Conservation (phyloP, 441 rosid genomes). For the Lepidium campestre region DNA sequence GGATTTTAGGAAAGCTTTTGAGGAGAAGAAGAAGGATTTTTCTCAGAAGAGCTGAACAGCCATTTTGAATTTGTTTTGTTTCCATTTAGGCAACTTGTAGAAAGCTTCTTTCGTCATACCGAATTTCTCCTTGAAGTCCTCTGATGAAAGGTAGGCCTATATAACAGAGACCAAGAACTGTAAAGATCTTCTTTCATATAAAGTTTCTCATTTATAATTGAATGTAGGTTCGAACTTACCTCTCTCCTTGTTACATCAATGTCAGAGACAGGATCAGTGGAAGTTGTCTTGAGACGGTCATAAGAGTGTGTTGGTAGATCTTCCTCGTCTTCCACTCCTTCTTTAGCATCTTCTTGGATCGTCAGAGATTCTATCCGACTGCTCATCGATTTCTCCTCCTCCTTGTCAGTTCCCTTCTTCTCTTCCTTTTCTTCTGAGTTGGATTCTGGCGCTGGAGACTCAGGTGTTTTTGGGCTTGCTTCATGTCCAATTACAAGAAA, state of each 20-base stretch:
- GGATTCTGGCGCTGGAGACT: conserved; percentile 42
- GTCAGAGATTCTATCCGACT: conserved; percentile 74
- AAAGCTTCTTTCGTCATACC: conserved; percentile 84
- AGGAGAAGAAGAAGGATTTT: conserved; percentile 22
- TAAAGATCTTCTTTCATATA: neutral
- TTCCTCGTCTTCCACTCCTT: conserved; percentile 88
- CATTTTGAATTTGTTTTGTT: conserved; percentile 95
- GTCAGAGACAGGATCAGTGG: conserved; percentile 65
- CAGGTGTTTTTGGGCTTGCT: conserved; percentile 50
- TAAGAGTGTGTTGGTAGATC: conserved; percentile 69
- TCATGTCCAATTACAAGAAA: conserved; percentile 22
- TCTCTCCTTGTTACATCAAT: conserved; percentile 94
- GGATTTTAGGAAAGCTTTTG: conserved; percentile 10
- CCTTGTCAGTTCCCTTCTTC: conserved; percentile 17
- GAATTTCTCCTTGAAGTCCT: conserved; percentile 86
- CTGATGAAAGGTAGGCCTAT: conserved; percentile 84
- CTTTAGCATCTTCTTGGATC: conserved; percentile 84
- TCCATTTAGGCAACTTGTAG: conserved; percentile 94
- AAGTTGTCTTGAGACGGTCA: conserved; percentile 66
- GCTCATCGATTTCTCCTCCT: conserved; percentile 54
- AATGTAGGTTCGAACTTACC: conserved; percentile 29
- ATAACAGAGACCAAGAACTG: conserved; percentile 23
- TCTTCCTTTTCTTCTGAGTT: conserved; percentile 30
- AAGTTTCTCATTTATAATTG: neutral
- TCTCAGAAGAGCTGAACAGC: conserved; percentile 82